Evolutionary conservation across 2,329 filamentous ascomycete genomes (phyloP).

Genomic region (Microdochium bolleyi): DNA sequence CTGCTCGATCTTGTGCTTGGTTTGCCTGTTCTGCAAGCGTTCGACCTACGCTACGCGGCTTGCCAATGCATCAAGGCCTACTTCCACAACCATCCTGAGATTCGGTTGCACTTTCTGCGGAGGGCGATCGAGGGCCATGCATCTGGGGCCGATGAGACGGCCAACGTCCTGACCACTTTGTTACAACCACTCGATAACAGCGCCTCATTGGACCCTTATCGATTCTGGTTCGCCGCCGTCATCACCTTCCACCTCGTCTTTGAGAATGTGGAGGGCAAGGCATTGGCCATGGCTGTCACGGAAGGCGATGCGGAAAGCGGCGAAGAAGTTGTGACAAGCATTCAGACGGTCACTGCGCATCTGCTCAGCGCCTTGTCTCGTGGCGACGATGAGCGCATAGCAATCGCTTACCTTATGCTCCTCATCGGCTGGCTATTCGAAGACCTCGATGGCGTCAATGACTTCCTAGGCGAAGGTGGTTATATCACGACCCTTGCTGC

Average conservation of each 20-base stretch:
- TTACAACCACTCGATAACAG: slow-evolving; percentile 57
- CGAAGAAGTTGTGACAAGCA: slow-evolving; percentile 90
- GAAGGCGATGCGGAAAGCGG: slow-evolving; percentile 85
- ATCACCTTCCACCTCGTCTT: slow-evolving; percentile 80
- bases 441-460: slow-evolving; percentile 82
- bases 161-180: slow-evolving; percentile 81
- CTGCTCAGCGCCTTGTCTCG: slow-evolving; percentile 73
- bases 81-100: slow-evolving; percentile 71
- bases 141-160: slow-evolving; percentile 69
- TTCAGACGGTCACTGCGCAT: slow-evolving; percentile 81
- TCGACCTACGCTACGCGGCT: slow-evolving; percentile 76
- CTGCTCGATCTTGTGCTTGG: slow-evolving; percentile 76
- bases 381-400: slow-evolving; percentile 68
- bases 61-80: slow-evolving; percentile 92
- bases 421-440: slow-evolving; percentile 88
- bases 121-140: slow-evolving; percentile 84
- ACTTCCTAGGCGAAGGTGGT: slow-evolving; percentile 86
- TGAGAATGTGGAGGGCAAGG: slow-evolving; percentile 73
- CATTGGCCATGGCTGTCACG: slow-evolving; percentile 69
- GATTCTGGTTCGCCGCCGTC: slow-evolving; percentile 82
- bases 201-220: slow-evolving; percentile 70
- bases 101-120: slow-evolving; percentile 76
- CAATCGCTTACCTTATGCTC: slow-evolving; percentile 83
- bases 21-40: slow-evolving; percentile 55
- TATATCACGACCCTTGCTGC: slow-evolving; percentile 83